Evolutionary conservation across 2,329 filamentous ascomycete species (phyloP).

Genomic region (Colletotrichum graminicola): DNA sequence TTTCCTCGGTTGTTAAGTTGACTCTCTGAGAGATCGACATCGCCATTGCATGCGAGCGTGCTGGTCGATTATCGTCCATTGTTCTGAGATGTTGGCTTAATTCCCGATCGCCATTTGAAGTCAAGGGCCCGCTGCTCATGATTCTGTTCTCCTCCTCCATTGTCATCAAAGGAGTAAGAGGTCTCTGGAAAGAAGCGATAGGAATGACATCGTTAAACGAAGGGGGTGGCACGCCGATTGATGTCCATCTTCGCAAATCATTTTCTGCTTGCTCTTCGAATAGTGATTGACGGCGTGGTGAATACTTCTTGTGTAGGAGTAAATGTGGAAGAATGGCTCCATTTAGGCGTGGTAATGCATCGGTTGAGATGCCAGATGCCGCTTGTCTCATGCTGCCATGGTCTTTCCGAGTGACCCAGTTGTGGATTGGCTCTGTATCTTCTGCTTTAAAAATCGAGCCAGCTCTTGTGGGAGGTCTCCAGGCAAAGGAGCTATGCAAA

Average conservation of each 20-base stretch:
- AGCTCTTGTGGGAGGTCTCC: conserved; percentile 30
- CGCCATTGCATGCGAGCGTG: conserved; percentile 1
- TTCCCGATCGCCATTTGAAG: conserved; percentile 9
- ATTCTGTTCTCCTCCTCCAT: conserved; percentile 34
- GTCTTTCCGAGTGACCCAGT: conserved; percentile 22
- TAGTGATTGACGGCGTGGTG: background rate
- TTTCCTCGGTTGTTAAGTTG: background rate
- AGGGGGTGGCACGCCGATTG: conserved; percentile 27
- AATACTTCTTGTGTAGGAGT: conserved; percentile 1
- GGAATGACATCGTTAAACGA: conserved; percentile 1
- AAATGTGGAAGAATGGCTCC: conserved; percentile 17
- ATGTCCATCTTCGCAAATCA: conserved; percentile 30
- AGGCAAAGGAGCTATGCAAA: conserved; percentile 5
- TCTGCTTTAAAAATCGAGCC: conserved; percentile 1
- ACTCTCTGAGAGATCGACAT: background rate
- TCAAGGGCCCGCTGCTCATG: conserved; percentile 8
- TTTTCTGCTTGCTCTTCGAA: conserved; percentile 6
- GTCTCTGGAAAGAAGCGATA: conserved; percentile 3
- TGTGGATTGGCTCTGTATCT: background rate
- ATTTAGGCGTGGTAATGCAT: conserved; percentile 7
- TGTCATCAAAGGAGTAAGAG: conserved; percentile 26
- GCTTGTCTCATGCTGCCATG: conserved; percentile 7
- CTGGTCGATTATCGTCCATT: background rate
- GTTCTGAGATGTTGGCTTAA: conserved; percentile 3
- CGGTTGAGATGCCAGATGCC: conserved; percentile 28